Percentiles rank a stretch among this genome's conserved stretches.
Conservation (phyloP, 257 asterid species). For the Solanum gandarillasii region DNA sequence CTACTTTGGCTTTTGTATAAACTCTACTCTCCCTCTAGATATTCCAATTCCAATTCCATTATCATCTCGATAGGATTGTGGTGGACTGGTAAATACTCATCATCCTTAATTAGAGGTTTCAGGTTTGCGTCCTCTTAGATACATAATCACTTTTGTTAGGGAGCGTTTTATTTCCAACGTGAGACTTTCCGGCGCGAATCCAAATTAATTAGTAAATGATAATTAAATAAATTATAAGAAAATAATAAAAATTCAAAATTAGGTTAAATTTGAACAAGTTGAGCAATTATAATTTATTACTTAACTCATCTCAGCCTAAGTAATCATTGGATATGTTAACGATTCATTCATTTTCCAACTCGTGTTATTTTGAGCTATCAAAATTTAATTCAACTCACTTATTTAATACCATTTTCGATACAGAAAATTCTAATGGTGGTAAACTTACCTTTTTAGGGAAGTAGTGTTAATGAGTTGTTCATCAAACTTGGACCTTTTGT, state of each 20-base stretch:
- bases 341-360: background rate
- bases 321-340: background rate
- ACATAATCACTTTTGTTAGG: rapidly evolving
- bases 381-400: background rate
- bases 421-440: too few relatives aligned
- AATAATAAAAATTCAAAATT: background rate
- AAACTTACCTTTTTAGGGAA: background rate
- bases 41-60: background rate
- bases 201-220: background rate
- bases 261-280: background rate
- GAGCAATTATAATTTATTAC: background rate
- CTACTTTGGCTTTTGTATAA: background rate
- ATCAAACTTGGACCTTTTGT: background rate
- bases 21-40: background rate
- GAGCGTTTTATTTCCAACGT: rapidly evolving
- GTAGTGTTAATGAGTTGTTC: background rate
- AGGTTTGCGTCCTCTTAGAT: too few relatives aligned
- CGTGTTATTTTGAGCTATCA: background rate
- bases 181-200: too few relatives aligned
- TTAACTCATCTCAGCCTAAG: background rate
- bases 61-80: rapidly evolving
- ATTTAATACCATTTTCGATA: background rate
- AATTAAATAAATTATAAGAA: background rate
- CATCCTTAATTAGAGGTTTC: too few relatives aligned
- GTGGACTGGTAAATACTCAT: rapidly evolving